Evolutionary conservation across 305 asterid genomes (phyloP).

Genomic region (Solanum hybrid): DNA sequence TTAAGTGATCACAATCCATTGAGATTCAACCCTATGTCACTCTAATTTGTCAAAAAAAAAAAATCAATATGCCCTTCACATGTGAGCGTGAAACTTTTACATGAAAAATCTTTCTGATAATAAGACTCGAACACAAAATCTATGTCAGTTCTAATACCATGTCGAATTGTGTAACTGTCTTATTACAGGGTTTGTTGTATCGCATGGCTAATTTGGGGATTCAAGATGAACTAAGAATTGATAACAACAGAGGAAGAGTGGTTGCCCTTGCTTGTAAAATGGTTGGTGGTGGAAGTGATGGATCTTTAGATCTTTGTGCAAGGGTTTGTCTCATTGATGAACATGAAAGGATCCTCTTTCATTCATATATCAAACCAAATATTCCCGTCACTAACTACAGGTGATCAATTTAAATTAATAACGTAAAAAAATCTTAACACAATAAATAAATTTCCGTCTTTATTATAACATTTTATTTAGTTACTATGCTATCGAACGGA

Average conservation of each 20-base stretch:
- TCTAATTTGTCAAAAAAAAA: not conserved
- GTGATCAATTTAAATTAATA: conserved; percentile 13
- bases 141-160: not conserved
- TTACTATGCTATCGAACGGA: not conserved
- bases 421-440: not conserved
- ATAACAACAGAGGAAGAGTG: conserved; percentile 48
- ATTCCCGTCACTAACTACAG: conserved; percentile 73
- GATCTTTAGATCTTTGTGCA: conserved; percentile 79
- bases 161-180: not conserved
- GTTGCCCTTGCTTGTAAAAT: conserved; percentile 85
- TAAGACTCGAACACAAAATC: not conserved
- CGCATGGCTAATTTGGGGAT: conserved; percentile 78
- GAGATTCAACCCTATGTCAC: not conserved
- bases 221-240: conserved; percentile 73
- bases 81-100: not conserved
- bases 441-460: too few species aligned
- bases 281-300: conserved; percentile 97
- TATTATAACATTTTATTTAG: not conserved
- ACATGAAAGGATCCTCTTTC: conserved; percentile 57
- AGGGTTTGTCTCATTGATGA: conserved; percentile 78
- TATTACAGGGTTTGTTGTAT: conserved; percentile 37
- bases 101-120: not conserved
- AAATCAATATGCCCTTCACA: not conserved
- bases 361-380: conserved; percentile 65
- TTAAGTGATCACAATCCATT: not conserved